Percentiles rank a stretch among this genome's conserved stretches.
These are phyloP conservation scores for Wickerhamomyces sp. DNA, from an alignment of 1,139 yeast genomes.

Conservation along the genomic window DNA sequence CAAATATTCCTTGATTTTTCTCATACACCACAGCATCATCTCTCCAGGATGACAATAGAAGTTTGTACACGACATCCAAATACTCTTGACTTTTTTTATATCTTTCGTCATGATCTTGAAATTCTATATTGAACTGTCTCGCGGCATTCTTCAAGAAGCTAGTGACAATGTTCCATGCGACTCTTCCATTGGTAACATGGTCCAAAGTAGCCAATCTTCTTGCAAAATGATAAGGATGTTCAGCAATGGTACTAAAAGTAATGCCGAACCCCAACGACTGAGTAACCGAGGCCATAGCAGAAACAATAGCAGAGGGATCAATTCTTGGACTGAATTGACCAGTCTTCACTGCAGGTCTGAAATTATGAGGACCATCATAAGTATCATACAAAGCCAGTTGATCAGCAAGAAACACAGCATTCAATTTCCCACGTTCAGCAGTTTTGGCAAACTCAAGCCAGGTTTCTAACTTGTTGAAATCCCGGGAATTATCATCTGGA, in stretches of 20 bases:
- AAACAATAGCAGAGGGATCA: constrained; percentile 29
- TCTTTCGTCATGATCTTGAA: constrained; percentile 35
- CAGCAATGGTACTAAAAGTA: constrained; percentile 36
- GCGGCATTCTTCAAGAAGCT: constrained; percentile 37
- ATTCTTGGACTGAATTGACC: constrained; percentile 34
- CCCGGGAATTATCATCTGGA: constrained; percentile 31
- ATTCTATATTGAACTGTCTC: constrained; percentile 32
- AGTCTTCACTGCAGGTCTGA: constrained; percentile 31
- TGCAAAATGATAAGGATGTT: constrained; percentile 36
- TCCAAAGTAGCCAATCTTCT: constrained; percentile 37
- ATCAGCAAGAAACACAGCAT: constrained; percentile 37
- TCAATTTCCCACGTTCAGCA: constrained; percentile 36
- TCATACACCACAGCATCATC: constrained; percentile 36
- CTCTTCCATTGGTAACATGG: constrained; percentile 36
- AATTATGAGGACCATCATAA: constrained; percentile 37
- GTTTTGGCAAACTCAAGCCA: constrained; percentile 36
- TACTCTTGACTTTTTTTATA: constrained; percentile 36
- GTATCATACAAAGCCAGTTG: constrained; percentile 37
- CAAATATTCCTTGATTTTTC: constrained; percentile 28
- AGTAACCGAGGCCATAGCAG: constrained; percentile 37
- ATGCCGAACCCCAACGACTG: constrained; percentile 32
- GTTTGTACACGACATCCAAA: constrained; percentile 32
- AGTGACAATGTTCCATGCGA: constrained; percentile 40
- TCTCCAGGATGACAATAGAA: constrained; percentile 37
- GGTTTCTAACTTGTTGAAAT: constrained; percentile 31